phyloP scores from a whole-genome alignment of 2,329 filamentous ascomycete genomes.

The Falciphora oryzae region DNA sequence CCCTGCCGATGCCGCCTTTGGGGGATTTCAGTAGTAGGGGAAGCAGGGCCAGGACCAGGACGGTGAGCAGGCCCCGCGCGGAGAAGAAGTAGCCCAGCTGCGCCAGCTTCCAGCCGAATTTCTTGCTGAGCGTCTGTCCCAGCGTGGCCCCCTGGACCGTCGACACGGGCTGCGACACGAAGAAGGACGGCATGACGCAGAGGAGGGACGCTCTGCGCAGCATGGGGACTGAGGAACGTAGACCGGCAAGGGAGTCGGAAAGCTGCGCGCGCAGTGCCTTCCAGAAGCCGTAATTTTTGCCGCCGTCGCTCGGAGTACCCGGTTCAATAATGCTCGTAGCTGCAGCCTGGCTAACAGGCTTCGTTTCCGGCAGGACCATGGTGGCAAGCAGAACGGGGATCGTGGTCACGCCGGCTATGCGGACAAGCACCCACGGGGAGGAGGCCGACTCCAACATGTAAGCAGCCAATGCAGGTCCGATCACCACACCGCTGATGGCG shows the following conservation, averaged over 20 bases:
- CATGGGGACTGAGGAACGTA: slow-evolving; percentile 27
- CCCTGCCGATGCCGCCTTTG: slow-evolving; percentile 21
- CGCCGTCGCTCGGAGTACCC: not conserved
- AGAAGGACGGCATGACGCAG: slow-evolving; percentile 32
- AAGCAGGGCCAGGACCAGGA: slow-evolving; percentile 30
- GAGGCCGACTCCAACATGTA: slow-evolving; percentile 29
- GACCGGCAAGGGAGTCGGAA: slow-evolving; percentile 24
- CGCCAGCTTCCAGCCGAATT: slow-evolving; percentile 37
- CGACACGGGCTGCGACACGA: slow-evolving; percentile 31
- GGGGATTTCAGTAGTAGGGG: slow-evolving; percentile 25
- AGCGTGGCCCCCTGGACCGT: slow-evolving; percentile 30
- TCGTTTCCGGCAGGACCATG: slow-evolving; percentile 35
- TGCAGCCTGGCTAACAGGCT: slow-evolving; percentile 7
- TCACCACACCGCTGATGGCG: slow-evolving; percentile 32
- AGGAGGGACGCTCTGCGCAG: slow-evolving; percentile 30
- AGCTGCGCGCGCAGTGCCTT: slow-evolving; percentile 24
- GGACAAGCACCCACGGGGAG: slow-evolving; percentile 36
- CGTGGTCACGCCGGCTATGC: slow-evolving; percentile 22
- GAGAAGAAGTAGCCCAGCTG: slow-evolving; percentile 36
- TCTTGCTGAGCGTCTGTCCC: slow-evolving; percentile 37
- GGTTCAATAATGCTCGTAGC: not conserved
- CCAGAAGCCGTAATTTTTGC: slow-evolving; percentile 11
- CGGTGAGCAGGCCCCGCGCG: slow-evolving; percentile 32
- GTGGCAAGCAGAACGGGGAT: slow-evolving; percentile 28
- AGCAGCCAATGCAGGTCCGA: slow-evolving; percentile 33